phyloP scores from a whole-genome alignment of 163 green algal genomes.

The Chloroidium sp. region DNA sequence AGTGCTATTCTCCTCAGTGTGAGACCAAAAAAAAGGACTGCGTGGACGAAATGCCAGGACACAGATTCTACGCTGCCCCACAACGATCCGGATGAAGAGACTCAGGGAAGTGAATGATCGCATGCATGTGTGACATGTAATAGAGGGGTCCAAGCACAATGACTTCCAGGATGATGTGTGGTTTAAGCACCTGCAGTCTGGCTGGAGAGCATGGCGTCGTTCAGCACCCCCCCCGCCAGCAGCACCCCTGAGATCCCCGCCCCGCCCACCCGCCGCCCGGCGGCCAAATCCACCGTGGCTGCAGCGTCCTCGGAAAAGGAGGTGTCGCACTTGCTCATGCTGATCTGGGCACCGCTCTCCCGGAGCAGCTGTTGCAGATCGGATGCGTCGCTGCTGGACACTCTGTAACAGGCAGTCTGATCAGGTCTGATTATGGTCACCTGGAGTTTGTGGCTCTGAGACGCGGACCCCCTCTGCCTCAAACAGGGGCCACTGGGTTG shows the following conservation, averaged over 20 bases:
- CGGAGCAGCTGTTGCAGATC: background rate
- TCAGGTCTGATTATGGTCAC: too few species aligned
- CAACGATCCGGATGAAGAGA: too few species aligned
- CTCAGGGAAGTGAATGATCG: too few species aligned
- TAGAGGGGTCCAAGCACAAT: background rate
- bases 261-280: background rate
- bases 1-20: too few species aligned
- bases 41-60: too few species aligned
- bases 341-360: constrained; percentile 1
- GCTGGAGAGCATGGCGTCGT: constrained; percentile 36
- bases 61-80: too few species aligned
- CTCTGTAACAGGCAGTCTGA: too few species aligned
- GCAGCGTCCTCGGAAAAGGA: constrained; percentile 5
- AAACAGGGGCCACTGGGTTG: too few species aligned
- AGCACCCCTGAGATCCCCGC: constrained; percentile 20
- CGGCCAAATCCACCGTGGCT: background rate
- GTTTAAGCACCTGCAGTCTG: constrained; percentile 19
- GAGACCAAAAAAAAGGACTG: too few species aligned
- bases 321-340: background rate
- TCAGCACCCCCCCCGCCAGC: constrained; percentile 43
- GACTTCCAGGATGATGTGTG: background rate
- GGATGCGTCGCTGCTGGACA: background rate
- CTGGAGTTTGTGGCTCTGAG: too few species aligned
- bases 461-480: too few species aligned
- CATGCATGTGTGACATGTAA: too few species aligned